Evolutionary conservation across 306 rosid species (phyloP), one percentile per base, ranked within the genome.

Genomic region (Trifolium pratense): DNA sequence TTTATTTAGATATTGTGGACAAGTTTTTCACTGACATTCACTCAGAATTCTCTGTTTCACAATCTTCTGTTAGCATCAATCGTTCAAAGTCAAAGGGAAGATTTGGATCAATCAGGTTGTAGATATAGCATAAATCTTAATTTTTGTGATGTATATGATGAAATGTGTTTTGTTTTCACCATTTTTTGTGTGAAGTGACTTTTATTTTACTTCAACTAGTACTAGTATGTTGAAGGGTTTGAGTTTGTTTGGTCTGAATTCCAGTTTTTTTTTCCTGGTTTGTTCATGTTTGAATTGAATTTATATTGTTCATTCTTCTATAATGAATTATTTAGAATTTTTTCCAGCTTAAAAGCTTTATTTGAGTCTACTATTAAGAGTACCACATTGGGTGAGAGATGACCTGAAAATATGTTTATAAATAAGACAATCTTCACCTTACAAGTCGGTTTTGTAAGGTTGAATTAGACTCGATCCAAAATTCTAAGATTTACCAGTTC

Each of bases 1-100:
- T 87, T 76, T 95, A 95, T 76, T 84, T 87, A 43, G 96, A 95
- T 60, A 91, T 91, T 36, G 96, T 95, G 43, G 95, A 95, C 83
- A 82, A 88, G 86, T 95, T 95, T 76, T 95, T 95, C 83, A 76
- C 66, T 51, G 96, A 95, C 34, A 90, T 95, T 83, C 84, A 90
- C 75, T 77, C 93, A 4, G 98, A 95, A 11, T 49, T 83, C 64
- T 75, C 88, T 0, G 42, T 79, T 81, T 89, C 90, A 34, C 86
- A 84, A 8, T 64, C 89, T 7, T 42, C 90, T 18, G 40, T 79
- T 68, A 83, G 68, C 31, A 6, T 36, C 77, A 84, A 81, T 66
- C 77, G 40, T 66, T 87, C 97, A 3, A 90, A 86, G 79, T 84
- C 97, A 31, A 95, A 88, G 84, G 68, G 84, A 75, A 84, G 82